Base-by-base conservation (phyloP, 2,329 filamentous ascomycete genomes). In the Bretziella fagacearum region DNA sequence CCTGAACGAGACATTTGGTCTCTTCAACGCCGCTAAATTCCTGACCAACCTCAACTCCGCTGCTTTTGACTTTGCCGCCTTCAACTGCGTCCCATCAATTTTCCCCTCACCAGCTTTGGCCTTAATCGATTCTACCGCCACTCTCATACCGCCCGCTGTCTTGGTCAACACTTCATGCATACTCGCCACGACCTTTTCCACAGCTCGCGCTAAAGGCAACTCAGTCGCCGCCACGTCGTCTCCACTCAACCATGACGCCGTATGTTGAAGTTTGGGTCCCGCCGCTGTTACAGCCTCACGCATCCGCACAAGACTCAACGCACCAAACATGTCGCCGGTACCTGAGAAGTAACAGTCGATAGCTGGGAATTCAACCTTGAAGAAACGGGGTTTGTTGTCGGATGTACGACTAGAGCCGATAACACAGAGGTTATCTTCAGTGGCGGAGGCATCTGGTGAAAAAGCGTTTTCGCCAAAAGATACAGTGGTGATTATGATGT, bases 321-420 rank as follows among this genome's bases (percentile, higher is more conserved):
- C 89, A 25, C 86, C 89, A 59, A 98, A 96, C 89, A 98, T 95
- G 65, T 98, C 91, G 40, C 91, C 91, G 0, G 93, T 96, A 33
- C 91, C 91, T 56, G 82, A 86, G 64, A 96, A 98, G 69, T 91
- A 94, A 63, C 86, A 84, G 58, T 94, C 83, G 51, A 95, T 79
- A 23, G 81, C 75, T 0, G 89, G 86, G 48, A 95, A 84, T 48
- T 82, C 77, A 56, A 96, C 79, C 56, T 81, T 79, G 69, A 96
- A 98, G 45, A 89, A 71, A n/a, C 91, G 79, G 0, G 89, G 77
- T 35, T 68, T 69, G 53, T 76, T 73, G 52, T 62, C 65, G 40
- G 69, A 73, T 47, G 68, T 71, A 58, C 78, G 79, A 15, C 79
- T 85, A 8, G 83, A 87, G 48, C 86, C 86, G 49, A 93, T 75